phyloP scores from a whole-genome alignment of 2,329 filamentous ascomycete species.

The Aaosphaeria arxii region DNA sequence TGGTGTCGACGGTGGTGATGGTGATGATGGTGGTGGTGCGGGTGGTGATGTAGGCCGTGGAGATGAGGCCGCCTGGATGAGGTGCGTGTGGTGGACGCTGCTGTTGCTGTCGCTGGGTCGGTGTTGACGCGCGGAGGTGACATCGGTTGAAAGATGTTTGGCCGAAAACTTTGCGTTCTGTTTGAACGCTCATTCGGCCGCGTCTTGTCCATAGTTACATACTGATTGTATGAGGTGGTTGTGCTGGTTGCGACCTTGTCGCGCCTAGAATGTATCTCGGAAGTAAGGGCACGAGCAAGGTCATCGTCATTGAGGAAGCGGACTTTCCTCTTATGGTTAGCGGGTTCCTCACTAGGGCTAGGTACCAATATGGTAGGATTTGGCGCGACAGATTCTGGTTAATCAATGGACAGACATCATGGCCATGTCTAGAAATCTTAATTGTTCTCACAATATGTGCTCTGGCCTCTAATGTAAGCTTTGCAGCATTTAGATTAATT shows the following conservation, averaged over 20 bases:
- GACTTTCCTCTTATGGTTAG: not conserved
- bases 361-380: too few relatives aligned
- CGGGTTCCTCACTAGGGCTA: not conserved
- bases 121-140: constrained; percentile 23
- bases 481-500: too few relatives aligned
- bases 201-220: constrained; percentile 7
- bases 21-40: constrained; percentile 23
- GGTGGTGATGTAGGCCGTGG: constrained; percentile 27
- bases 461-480: too few relatives aligned
- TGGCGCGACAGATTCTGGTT: too few relatives aligned
- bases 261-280: not conserved
- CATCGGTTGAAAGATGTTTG: constrained; percentile 18
- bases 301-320: not conserved
- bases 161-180: constrained; percentile 16
- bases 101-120: constrained; percentile 7
- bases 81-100: not conserved
- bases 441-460: too few relatives aligned
- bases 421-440: too few relatives aligned
- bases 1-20: constrained; percentile 25
- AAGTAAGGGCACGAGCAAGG: not conserved
- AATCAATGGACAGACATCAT: too few relatives aligned
- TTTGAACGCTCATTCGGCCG: not conserved
- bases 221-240: not conserved
- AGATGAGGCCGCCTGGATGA: constrained; percentile 26
- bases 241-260: not conserved